Conservation (phyloP, 202 grass and related monocot genomes). For the Digitaria exilis region DNA sequence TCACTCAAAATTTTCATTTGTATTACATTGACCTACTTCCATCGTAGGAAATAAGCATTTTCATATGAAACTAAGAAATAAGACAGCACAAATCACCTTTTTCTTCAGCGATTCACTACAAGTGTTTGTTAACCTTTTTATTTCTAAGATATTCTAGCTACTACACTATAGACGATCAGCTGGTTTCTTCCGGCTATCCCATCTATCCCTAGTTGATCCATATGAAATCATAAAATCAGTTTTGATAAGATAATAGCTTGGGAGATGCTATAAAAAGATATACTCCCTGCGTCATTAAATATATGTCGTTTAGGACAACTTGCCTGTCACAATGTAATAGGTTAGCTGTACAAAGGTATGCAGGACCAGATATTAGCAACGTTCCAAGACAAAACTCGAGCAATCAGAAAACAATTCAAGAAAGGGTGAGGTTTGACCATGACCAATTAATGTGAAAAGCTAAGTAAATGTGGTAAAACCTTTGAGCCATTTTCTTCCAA, state of each 20-base stretch:
- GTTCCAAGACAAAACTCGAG: background rate
- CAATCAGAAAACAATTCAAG: background rate
- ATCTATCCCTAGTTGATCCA: no score
- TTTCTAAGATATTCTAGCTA: slow-evolving; percentile 4
- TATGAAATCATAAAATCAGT: background rate
- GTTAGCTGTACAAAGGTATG: background rate
- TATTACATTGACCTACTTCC: slow-evolving; percentile 6
- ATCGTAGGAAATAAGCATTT: slow-evolving; percentile 15
- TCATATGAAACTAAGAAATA: slow-evolving; percentile 1
- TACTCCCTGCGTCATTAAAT: no score
- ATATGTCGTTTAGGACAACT: no score
- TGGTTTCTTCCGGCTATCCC: no score
- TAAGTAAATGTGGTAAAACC: background rate
- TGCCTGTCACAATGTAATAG: no score
- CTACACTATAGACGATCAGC: background rate
- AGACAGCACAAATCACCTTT: background rate
- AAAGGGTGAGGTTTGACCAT: no score
- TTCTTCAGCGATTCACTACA: slow-evolving; percentile 25
- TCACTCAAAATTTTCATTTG: slow-evolving; percentile 10
- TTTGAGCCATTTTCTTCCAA: background rate
- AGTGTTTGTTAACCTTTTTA: slow-evolving; percentile 11
- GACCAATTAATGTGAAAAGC: background rate
- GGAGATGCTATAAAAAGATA: background rate
- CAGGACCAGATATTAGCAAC: background rate
- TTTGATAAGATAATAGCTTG: background rate